Conservation (phyloP, 2,329 filamentous ascomycete genomes). For the Decorospora gaudefroyi region DNA sequence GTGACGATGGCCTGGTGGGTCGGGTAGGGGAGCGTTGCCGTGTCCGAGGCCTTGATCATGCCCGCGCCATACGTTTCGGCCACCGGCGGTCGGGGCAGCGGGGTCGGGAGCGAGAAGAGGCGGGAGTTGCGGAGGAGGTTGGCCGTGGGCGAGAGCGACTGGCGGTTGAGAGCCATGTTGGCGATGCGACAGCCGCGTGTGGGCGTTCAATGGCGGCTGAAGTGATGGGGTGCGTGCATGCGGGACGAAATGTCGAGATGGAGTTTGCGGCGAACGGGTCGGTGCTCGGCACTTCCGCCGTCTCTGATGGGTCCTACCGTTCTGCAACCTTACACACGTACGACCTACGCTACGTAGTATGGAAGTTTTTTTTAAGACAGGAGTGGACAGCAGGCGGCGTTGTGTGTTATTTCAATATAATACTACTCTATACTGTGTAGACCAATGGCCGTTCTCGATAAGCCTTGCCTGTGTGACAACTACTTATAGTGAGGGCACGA, state of each 20-base stretch:
- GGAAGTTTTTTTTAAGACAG: too few species aligned
- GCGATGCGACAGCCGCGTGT: constrained; percentile 45
- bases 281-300: constrained; percentile 21
- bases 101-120: constrained; percentile 82
- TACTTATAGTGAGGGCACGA: too few species aligned
- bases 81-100: constrained; percentile 66
- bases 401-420: too few species aligned
- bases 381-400: too few species aligned
- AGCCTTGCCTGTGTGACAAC: too few species aligned
- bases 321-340: not conserved
- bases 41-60: constrained; percentile 62
- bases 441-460: too few species aligned
- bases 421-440: too few species aligned
- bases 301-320: constrained; percentile 13
- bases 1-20: constrained; percentile 82
- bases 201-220: constrained; percentile 42
- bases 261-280: constrained; percentile 15
- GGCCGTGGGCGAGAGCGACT: constrained; percentile 61
- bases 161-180: constrained; percentile 43
- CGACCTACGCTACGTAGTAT: too few species aligned
- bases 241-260: constrained; percentile 18
- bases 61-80: constrained; percentile 53
- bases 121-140: constrained; percentile 82
- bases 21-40: constrained; percentile 77
- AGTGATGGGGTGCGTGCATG: constrained; percentile 23